Percentiles rank a stretch among this genome's conserved stretches.
phyloP scores from a whole-genome alignment of 257 asterid species.

The Solanum habrochaites region DNA sequence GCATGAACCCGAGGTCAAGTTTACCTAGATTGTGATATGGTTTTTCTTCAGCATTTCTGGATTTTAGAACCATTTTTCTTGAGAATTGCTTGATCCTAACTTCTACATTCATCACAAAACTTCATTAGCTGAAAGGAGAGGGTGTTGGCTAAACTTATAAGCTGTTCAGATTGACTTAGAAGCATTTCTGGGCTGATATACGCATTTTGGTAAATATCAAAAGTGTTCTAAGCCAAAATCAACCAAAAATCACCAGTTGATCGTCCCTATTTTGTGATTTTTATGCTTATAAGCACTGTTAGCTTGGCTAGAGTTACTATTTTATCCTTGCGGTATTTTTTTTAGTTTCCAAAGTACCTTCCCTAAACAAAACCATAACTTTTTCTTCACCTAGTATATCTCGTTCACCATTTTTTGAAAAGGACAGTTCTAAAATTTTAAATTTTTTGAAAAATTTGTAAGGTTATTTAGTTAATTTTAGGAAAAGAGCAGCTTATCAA shows the following conservation, averaged over 20 bases:
- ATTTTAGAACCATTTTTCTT: background rate
- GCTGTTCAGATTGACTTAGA: background rate
- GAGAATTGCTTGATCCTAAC: background rate
- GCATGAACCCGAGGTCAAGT: constrained; percentile 73
- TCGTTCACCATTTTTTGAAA: background rate
- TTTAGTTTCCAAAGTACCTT: background rate
- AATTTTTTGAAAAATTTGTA: background rate
- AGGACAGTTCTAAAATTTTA: background rate
- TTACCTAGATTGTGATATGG: background rate
- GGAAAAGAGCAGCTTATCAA: background rate
- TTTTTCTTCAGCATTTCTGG: background rate
- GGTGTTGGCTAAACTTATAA: background rate
- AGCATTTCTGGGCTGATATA: background rate
- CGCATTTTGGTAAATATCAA: background rate
- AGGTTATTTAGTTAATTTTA: background rate
- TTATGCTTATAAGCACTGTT: background rate
- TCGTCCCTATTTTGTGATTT: background rate
- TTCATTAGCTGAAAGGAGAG: background rate
- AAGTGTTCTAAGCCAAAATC: background rate
- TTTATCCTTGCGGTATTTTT: background rate
- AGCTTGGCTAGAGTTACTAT: background rate
- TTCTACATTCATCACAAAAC: background rate
- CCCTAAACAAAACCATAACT: background rate
- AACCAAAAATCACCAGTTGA: background rate
- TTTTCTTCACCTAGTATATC: background rate